Evolutionary conservation across 768 basidiomycete genomes (phyloP), one percentile per base, ranked within the genome.

Genomic region (Calocera cornea): DNA sequence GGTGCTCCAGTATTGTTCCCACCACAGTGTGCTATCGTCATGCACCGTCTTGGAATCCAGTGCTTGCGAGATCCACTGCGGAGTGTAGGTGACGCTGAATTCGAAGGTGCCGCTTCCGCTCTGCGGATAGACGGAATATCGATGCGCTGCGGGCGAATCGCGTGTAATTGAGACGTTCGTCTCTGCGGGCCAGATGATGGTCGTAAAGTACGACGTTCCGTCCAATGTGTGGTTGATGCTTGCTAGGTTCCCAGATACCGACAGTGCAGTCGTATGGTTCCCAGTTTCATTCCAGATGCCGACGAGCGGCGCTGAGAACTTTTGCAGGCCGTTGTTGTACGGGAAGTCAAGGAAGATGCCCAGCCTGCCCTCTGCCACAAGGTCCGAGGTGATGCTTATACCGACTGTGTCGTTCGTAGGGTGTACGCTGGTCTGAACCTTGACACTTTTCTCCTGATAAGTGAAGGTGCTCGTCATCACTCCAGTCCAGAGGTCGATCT

Each of bases 231-330:
- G 84, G 2, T 73, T 68, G 50, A 85, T 79, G 66, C 77, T 73
- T 1, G 82, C 81, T 1, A 68, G 69, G 54, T 74, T 70, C 0
- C 69, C 71, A 8, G 65, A 70, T 16, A 29, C 10, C 2, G 69
- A 64, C 38, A 83, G 74, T 0, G 72, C 70, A 2, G 84, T 84
- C 1, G 80, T 82, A 69, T 85, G 84, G 54, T 79, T 81, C 16
- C 76, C 72, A 0, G 81, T 79, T 47, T 76, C 77, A 68, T 82
- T 79, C 75, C 75, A 84, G n/a, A 73, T 73, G 1, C 85, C 85
- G 0, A 86, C 85, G 70, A 84, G 84, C 0, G 84, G 84, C 2
- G 81, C 84, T 19, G 79, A 78, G 72, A 85, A 86, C 71, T 85
- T 84, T 19, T 73, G 67, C 19, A 72, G 75, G n/a, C 85, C 85